Evolutionary conservation across 2,329 filamentous ascomycete species (phyloP), one percentile per base, ranked within the genome.

Genomic region (Cladosporium sp.): DNA sequence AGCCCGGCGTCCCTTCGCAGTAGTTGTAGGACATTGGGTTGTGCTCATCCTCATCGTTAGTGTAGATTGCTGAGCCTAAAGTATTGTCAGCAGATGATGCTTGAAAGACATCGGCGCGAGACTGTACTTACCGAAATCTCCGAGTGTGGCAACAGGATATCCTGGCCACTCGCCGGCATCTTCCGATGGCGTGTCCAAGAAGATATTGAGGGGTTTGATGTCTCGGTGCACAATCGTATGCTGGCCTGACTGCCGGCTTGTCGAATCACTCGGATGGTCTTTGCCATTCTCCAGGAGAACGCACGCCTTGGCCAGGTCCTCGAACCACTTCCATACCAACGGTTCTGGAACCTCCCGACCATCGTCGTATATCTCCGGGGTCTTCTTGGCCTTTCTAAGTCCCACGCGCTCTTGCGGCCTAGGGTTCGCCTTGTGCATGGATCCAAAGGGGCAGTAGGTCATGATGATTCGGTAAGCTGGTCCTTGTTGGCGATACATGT

Each of bases 301-400:
- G 36, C 66, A 67, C 13, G 67, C 67, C 62, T 66, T 54, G 14
- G 67, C 62, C 23, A 72, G 49, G 21, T 62, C 66, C 18, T 66
- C 48, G 39, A 70, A 58, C 23, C 70, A 32, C 26, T 67, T 69
- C 70, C 70, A 71, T 3, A 71, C 30, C 39, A 68, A 66, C 2
- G 67, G 65, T 36, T 72, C 70, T 1, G 70, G 70, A 1, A 71
- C 23, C 6, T 46, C 21, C 16, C 10, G 30, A 7, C 23, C 28
- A n/a, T 54, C 51, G 26, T 32, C 18, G 51, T 54, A 32, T n/a
- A 54, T 30, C 2, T 54, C 51, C 18, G 18, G 21, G 18, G 13
- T 14, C 18, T 30, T 28, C 51, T 28, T 54, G 28, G 28, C 6
- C 51, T 54, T 54, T 23, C 21, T 32, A 28, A 18, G 3, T 28